Evolutionary conservation across 108 stramenopile species (phyloP), one percentile per base, ranked within the genome.

Genomic region (Mediolabrus comicus): DNA sequence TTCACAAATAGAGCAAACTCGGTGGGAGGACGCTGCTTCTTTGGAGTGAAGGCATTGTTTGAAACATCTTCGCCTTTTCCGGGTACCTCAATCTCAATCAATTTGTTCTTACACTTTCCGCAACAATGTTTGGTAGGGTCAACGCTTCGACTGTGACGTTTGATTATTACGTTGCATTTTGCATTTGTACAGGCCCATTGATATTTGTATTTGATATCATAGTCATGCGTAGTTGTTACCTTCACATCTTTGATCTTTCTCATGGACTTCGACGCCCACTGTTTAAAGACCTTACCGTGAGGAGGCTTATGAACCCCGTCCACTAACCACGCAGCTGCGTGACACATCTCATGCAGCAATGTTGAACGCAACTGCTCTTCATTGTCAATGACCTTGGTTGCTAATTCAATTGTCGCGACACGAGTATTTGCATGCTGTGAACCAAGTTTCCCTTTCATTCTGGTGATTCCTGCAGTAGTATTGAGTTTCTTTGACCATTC

Each of bases 271-370:
- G 55, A 62, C 9, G 92, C 97, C 98, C 98, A 98, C 29, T 89
- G 88, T 78, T 87, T 81, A 57, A 96, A 96, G 31, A 64, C 66
- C 12, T 32, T 55, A 3, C 97, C 97, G 80, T 96, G 95, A 12
- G 95, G 84, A 16, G 96, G 96, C 27, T 92, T 94, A 30, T 77
- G 61, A 12, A 83, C 79, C 6, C 84, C 89, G 56, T 98, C 96
- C 12, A 96, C 68, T 24, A 96, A 54, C 96, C 96, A 98, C 0
- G 87, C 90, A 9, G 96, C 98, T 1, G 92, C 96, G 75, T 98
- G 98, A 79, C 95, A 96, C 68, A 97, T 80, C 75, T 98, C 98
- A 82, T 98, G 98, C 33, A 96, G 75, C 13, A 98, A 74, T 0
- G 98, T 97, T 4, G 83, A 59, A 43, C 87, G 74, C n/a, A 98